Percentiles rank a stretch among this genome's conserved stretches.
Conservation (phyloP, 2,329 filamentous ascomycete species). For the Fusarium anguioides region DNA sequence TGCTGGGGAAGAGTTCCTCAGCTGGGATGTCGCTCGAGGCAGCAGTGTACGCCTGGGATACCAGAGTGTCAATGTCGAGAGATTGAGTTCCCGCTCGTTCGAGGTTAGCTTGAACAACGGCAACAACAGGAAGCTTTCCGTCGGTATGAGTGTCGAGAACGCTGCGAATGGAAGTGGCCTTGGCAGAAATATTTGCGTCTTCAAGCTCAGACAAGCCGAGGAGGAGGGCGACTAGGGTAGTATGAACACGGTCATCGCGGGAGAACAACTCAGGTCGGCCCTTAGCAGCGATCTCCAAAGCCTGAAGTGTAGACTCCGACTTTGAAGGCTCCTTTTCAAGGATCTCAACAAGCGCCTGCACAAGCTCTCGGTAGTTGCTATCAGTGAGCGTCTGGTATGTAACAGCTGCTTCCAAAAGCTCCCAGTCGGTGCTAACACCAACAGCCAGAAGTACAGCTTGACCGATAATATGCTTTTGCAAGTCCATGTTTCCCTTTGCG, state of each 20-base stretch:
- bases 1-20: conserved; percentile 70
- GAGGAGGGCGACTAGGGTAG: conserved; percentile 63
- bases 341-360: conserved; percentile 49
- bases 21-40: conserved; percentile 44
- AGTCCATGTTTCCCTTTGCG: conserved; percentile 50
- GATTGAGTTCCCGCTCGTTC: conserved; percentile 61
- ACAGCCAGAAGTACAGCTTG: conserved; percentile 54
- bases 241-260: conserved; percentile 58
- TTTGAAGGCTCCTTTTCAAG: conserved; percentile 47
- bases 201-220: conserved; percentile 65
- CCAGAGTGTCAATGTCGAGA: conserved; percentile 64
- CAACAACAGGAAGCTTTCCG: conserved; percentile 58
- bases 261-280: conserved; percentile 58
- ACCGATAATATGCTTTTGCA: conserved; percentile 62
- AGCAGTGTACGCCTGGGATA: conserved; percentile 57
- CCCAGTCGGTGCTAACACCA: conserved; percentile 52
- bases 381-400: conserved; percentile 55
- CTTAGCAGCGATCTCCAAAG: conserved; percentile 61
- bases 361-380: conserved; percentile 49
- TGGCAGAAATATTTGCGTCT: conserved; percentile 53
- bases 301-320: conserved; percentile 52
- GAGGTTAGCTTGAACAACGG: conserved; percentile 67
- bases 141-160: conserved; percentile 58
- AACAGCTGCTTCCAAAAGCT: conserved; percentile 62
- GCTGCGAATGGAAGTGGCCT: conserved; percentile 56